Percentiles rank a stretch among this genome's conserved stretches.
phyloP scores from a whole-genome alignment of 2,329 filamentous ascomycete species.

The Fusarium aywerte region DNA sequence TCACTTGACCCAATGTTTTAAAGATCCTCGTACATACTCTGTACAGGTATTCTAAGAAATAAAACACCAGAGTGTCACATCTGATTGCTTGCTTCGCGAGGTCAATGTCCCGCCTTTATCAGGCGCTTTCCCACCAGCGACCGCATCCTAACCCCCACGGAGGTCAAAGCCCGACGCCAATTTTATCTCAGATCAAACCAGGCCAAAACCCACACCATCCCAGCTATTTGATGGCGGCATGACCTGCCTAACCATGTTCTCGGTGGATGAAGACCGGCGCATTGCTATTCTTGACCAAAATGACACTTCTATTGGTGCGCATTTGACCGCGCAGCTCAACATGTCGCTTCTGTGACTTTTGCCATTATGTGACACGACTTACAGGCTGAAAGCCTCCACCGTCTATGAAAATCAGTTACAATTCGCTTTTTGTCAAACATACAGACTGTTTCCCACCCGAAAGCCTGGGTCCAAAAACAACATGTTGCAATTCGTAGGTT shows the following conservation, averaged over 20 bases:
- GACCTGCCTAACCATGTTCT: slow-evolving; percentile 30
- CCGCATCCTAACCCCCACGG: slow-evolving; percentile 44
- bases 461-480: slow-evolving; percentile 17
- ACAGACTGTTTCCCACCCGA: background rate
- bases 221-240: slow-evolving; percentile 28
- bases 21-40: slow-evolving; percentile 20
- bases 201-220: slow-evolving; percentile 22
- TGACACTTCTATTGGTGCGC: slow-evolving; percentile 45
- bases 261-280: slow-evolving; percentile 34
- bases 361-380: slow-evolving; percentile 7
- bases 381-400: slow-evolving; percentile 17
- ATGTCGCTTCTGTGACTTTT: slow-evolving; percentile 25
- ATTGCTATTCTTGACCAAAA: slow-evolving; percentile 37
- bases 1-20: slow-evolving; percentile 30
- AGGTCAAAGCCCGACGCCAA: slow-evolving; percentile 42
- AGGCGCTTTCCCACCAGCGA: slow-evolving; percentile 33
- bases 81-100: slow-evolving; percentile 19
- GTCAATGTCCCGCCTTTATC: slow-evolving; percentile 27
- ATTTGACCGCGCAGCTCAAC: slow-evolving; percentile 35
- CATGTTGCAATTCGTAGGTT: slow-evolving; percentile 20
- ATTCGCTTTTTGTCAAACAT: slow-evolving; percentile 14
- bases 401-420: slow-evolving; percentile 6
- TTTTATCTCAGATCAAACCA: slow-evolving; percentile 13
- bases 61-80: slow-evolving; percentile 25
- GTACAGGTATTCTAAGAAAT: slow-evolving; percentile 7